Conservation (phyloP, 139 green algal genomes). For the Picochlorum sp. region DNA sequence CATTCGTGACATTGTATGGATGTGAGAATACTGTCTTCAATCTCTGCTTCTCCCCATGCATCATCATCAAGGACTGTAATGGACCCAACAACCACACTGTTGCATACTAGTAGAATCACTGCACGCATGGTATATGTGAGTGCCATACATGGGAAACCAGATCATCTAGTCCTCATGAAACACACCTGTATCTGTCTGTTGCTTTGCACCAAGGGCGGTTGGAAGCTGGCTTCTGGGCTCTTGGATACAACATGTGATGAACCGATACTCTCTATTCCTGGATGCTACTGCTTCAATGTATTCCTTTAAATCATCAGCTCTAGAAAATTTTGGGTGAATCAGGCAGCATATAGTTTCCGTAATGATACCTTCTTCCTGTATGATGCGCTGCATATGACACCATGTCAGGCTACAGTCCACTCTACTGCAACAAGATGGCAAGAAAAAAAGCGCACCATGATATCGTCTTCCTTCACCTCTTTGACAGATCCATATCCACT, state of each 20-base stretch:
- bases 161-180: too few relatives aligned
- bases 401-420: neutral
- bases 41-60: neutral
- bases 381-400: neutral
- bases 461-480: neutral
- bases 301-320: neutral
- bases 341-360: neutral
- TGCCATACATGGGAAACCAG: too few relatives aligned
- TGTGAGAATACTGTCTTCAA: neutral
- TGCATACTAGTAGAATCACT: neutral
- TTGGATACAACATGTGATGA: too few relatives aligned
- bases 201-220: too few relatives aligned
- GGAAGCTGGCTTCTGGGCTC: too few relatives aligned
- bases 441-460: neutral
- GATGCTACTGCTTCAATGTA: neutral
- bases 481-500: neutral
- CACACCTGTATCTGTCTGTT: too few relatives aligned
- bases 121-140: neutral
- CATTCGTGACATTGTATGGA: neutral
- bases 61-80: neutral
- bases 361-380: neutral
- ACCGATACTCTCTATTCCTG: neutral
- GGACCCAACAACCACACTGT: neutral
- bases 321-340: neutral
- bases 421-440: neutral